Conservation (phyloP, 2,329 filamentous ascomycete species). For the Neonectria magnoliae region DNA sequence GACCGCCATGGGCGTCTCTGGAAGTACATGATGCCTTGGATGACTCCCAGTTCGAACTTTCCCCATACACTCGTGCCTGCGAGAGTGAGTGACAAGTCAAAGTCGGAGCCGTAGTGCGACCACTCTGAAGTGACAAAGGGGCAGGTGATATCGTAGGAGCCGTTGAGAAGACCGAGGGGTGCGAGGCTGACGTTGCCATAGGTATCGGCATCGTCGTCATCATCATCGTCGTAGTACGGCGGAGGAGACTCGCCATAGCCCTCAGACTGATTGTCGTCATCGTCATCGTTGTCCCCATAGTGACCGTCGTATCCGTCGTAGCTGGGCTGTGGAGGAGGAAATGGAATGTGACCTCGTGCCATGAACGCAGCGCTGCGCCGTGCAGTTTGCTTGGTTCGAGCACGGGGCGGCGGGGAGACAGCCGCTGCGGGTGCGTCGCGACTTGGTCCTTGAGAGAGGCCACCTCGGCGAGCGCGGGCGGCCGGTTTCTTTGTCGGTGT, state of each 20-base stretch:
- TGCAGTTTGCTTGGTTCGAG: constrained; percentile 36
- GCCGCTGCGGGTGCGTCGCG: neutral
- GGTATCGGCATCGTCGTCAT: neutral
- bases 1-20: constrained; percentile 47
- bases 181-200: constrained; percentile 23
- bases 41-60: constrained; percentile 54
- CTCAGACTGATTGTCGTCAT: neutral
- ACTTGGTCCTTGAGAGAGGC: constrained; percentile 16
- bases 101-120: constrained; percentile 37
- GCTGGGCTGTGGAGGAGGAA: neutral
- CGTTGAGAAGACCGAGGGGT: constrained; percentile 54
- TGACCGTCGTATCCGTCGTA: neutral
- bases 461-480: constrained; percentile 25
- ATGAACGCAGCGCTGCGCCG: constrained; percentile 40
- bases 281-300: neutral
- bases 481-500: constrained; percentile 5
- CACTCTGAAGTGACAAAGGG: constrained; percentile 40
- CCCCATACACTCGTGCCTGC: constrained; percentile 56
- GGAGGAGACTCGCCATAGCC: constrained; percentile 27
- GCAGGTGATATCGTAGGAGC: constrained; percentile 53
- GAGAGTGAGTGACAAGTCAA: constrained; percentile 51
- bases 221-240: constrained; percentile 24
- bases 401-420: neutral
- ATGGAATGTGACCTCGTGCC: constrained; percentile 37
- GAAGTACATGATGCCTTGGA: constrained; percentile 55